phyloP scores from a whole-genome alignment of 805 yeast species.

The Candida easanensis region DNA sequence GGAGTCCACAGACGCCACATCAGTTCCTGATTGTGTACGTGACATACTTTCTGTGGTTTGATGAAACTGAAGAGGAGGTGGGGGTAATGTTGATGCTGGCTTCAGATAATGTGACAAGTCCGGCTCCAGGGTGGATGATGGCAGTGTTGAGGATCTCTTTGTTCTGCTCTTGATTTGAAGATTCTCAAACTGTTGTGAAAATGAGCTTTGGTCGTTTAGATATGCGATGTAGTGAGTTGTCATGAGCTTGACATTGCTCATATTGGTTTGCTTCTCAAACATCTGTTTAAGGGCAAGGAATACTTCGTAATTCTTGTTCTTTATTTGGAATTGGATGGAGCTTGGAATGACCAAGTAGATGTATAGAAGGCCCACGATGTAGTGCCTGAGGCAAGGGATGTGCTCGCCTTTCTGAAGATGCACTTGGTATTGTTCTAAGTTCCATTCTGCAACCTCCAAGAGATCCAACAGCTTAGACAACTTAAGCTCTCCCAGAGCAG shows the following conservation, averaged over 20 bases:
- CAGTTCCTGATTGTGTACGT: constrained; percentile 1
- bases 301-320: constrained; percentile 37
- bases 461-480: constrained; percentile 35
- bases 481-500: constrained; percentile 29
- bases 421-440: constrained; percentile 31
- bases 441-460: constrained; percentile 34
- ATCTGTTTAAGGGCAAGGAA: constrained; percentile 34
- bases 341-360: constrained; percentile 36
- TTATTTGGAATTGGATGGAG: constrained; percentile 39
- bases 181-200: constrained; percentile 4
- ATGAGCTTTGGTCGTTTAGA: constrained; percentile 20
- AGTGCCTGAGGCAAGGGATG: constrained; percentile 32
- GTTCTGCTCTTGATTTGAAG: constrained; percentile 8
- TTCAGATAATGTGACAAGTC: constrained; percentile 15
- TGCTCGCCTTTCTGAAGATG: constrained; percentile 18
- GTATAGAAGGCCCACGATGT: constrained; percentile 36
- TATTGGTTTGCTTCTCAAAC: constrained; percentile 35
- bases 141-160: constrained; percentile 34
- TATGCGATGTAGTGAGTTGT: constrained; percentile 33
- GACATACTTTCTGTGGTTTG: constrained; percentile 1
- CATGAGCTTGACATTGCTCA: constrained; percentile 38
- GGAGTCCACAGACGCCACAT: constrained; percentile 11
- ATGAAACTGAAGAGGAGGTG: not conserved
- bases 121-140: constrained; percentile 17
- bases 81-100: not conserved